A percentile compares a stretch with the other conserved stretches of the same genome.
These are phyloP conservation scores for Penicillium daleae DNA, from an alignment of 495 filamentous ascomycete species.

Conservation along the genomic window DNA sequence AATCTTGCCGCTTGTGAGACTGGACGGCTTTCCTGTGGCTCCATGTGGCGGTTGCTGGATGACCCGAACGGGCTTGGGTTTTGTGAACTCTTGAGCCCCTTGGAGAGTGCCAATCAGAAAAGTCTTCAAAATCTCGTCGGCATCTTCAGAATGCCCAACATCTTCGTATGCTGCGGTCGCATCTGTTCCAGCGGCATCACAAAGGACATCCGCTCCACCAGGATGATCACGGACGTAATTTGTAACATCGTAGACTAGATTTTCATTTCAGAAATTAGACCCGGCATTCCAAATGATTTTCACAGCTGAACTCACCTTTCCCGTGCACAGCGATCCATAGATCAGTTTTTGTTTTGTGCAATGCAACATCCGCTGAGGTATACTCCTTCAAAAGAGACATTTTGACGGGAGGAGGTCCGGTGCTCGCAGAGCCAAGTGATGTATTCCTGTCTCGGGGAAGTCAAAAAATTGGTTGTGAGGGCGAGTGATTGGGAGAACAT, in stretches of 20 bases:
- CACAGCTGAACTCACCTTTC: not conserved
- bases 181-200: slow-evolving; percentile 55
- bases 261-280: not conserved
- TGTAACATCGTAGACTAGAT: slow-evolving; percentile 53
- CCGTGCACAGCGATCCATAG: not conserved
- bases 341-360: not conserved
- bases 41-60: slow-evolving; percentile 18
- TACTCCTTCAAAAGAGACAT: slow-evolving; percentile 7
- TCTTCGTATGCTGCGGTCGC: slow-evolving; percentile 56
- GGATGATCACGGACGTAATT: slow-evolving; percentile 58
- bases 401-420: not conserved
- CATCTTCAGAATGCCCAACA: slow-evolving; percentile 51
- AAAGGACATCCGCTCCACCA: slow-evolving; percentile 52
- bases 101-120: slow-evolving; percentile 32
- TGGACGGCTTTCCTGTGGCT: not conserved
- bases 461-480: too few species aligned
- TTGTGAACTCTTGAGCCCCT: slow-evolving; percentile 23
- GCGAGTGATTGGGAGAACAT: too few species aligned
- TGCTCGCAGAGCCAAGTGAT: not conserved
- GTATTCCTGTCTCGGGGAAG: not conserved
- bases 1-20: not conserved
- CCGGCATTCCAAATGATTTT: not conserved
- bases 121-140: slow-evolving; percentile 28
- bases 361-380: not conserved
- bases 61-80: slow-evolving; percentile 24